Conservation (phyloP, 1,139 yeast species). For the Pichia kudriavzevii region DNA sequence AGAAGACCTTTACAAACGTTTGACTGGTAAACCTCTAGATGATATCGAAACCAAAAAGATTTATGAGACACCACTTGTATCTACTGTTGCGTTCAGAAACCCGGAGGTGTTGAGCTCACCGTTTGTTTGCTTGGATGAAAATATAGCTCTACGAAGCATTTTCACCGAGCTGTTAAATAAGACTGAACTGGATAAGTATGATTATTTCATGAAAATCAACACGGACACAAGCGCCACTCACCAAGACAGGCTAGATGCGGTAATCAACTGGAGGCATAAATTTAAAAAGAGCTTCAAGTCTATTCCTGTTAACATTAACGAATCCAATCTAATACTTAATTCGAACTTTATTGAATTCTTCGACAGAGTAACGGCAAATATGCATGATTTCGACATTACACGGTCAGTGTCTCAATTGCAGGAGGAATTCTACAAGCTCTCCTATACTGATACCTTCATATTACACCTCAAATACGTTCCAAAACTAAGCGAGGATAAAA, state of each 20-base stretch:
- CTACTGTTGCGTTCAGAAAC: constrained; percentile 2
- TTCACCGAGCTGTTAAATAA: neutral
- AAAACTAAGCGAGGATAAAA: constrained; percentile 1
- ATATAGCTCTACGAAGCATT: constrained; percentile 5
- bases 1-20: neutral
- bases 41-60: neutral
- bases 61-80: neutral
- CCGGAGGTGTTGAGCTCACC: constrained; percentile 10
- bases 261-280: constrained; percentile 7
- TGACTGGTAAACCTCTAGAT: constrained; percentile 12
- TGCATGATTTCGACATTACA: too few species aligned
- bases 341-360: too few species aligned
- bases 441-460: too few species aligned
- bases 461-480: too few species aligned
- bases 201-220: constrained; percentile 6
- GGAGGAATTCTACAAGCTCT: too few species aligned
- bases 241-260: constrained; percentile 3
- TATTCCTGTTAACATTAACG: neutral
- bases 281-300: neutral
- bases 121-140: constrained; percentile 8
- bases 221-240: too few species aligned
- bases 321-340: constrained; percentile 2
- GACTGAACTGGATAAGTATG: constrained; percentile 5
- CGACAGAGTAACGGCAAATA: too few species aligned
- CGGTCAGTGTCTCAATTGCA: too few species aligned